Conservation (phyloP, 805 yeast genomes). For the Cyberlindnera veronae region DNA sequence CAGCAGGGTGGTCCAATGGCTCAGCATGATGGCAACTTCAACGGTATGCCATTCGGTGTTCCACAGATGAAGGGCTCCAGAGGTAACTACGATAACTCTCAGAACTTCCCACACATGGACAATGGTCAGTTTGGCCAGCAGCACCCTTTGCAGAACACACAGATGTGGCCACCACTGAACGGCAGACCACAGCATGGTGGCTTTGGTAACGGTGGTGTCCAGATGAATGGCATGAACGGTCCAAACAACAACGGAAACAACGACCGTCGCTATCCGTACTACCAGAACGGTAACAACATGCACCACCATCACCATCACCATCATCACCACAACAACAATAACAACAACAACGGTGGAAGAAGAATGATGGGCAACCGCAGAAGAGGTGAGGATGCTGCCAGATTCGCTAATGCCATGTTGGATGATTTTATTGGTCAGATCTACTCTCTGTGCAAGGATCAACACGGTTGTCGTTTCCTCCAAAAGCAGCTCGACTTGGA, state of each 20-base stretch:
- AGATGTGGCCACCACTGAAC: conserved; percentile 25
- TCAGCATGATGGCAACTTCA: conserved; percentile 10
- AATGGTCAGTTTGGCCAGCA: conserved; percentile 15
- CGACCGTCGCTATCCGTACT: conserved; percentile 21
- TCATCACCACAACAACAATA: conserved; percentile 7
- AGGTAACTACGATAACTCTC: conserved; percentile 6
- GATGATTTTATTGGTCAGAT: conserved; percentile 71
- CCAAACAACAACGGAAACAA: conserved; percentile 12
- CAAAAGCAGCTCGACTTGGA: conserved; percentile 79
- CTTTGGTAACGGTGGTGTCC: conserved; percentile 8
- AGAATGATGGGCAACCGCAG: conserved; percentile 19
- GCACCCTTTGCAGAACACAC: conserved; percentile 20
- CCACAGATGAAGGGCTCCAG: conserved; percentile 17
- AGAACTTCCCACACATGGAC: conserved; percentile 16
- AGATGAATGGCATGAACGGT: conserved; percentile 11
- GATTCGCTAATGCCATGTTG: conserved; percentile 62
- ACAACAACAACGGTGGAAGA: conserved; percentile 15
- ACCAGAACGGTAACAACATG: conserved; percentile 13
- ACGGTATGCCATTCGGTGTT: conserved; percentile 12
- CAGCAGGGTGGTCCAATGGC: conserved; percentile 13
- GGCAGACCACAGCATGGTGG: conserved; percentile 19
- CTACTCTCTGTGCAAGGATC: conserved; percentile 84
- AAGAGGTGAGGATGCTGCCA: conserved; percentile 60
- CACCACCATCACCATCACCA: conserved; percentile 12
- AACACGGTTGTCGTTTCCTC: conserved; percentile 91